These are phyloP conservation scores for Orbilia quercus DNA, from an alignment of 2,329 filamentous ascomycete species.

Conservation along the genomic window DNA sequence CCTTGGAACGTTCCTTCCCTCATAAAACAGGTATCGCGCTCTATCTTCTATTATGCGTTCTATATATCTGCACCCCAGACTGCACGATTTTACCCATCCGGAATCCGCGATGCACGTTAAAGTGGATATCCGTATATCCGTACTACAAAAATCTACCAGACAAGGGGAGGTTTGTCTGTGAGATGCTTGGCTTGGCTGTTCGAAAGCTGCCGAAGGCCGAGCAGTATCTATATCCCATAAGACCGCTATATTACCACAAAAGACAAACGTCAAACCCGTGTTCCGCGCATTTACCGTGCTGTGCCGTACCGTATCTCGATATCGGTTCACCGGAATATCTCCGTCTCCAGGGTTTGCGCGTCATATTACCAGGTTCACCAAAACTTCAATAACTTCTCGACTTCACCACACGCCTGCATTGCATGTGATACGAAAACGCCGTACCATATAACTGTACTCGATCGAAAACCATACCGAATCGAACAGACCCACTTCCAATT, in stretches of 20 bases:
- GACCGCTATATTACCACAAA: not conserved
- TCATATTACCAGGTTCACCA: too few species aligned
- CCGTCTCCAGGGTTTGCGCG: not conserved
- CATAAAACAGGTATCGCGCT: not conserved
- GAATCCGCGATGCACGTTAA: not conserved
- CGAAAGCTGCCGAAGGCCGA: too few species aligned
- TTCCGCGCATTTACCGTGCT: not conserved
- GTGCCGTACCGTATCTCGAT: slow-evolving; percentile 15
- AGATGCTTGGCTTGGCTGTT: too few species aligned
- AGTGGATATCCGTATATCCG: not conserved
- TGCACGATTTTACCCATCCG: slow-evolving; percentile 5
- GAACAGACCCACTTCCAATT: not conserved
- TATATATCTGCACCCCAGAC: not conserved
- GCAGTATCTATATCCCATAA: not conserved
- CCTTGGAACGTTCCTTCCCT: slow-evolving; percentile 11
- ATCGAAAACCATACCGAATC: too few species aligned
- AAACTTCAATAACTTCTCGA: too few species aligned
- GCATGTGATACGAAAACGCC: too few species aligned
- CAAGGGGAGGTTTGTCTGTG: too few species aligned
- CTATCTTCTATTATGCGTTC: not conserved
- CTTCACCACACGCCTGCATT: not conserved
- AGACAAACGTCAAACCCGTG: not conserved
- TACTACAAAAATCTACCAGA: not conserved
- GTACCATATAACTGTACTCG: not conserved
- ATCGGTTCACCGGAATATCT: slow-evolving; percentile 34